Evolutionary conservation across 805 yeast genomes (phyloP).

Genomic region (Maudiozyma serrabonitensis): DNA sequence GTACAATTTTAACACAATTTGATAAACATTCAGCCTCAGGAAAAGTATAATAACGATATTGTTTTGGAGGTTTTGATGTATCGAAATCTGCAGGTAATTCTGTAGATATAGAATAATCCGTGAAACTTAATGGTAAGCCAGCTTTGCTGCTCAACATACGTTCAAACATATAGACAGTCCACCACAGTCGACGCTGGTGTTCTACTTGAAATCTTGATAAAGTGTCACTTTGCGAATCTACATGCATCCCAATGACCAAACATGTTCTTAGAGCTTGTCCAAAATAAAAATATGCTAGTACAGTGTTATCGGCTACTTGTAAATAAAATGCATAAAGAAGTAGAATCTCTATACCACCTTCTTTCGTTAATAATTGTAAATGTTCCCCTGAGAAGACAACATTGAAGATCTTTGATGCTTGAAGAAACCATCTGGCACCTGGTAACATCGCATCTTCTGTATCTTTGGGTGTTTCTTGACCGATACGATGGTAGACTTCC

Average conservation of each 20-base stretch:
- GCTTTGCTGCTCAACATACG: constrained; percentile 77
- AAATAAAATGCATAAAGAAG: constrained; percentile 66
- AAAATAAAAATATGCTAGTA: constrained; percentile 71
- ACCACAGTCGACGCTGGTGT: constrained; percentile 73
- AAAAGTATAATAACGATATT: constrained; percentile 57
- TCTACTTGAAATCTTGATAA: constrained; percentile 64
- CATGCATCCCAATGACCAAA: constrained; percentile 69
- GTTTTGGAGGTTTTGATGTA: constrained; percentile 49
- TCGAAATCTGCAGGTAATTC: constrained; percentile 67
- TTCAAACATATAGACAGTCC: constrained; percentile 81
- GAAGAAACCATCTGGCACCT: constrained; percentile 69
- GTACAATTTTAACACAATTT: constrained; percentile 70
- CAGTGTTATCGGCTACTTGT: constrained; percentile 78
- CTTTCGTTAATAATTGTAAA: constrained; percentile 64
- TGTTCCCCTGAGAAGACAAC: constrained; percentile 75
- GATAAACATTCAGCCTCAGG: constrained; percentile 71
- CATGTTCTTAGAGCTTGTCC: constrained; percentile 69
- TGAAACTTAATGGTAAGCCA: constrained; percentile 67
- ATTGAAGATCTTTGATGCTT: constrained; percentile 70
- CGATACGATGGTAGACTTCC: constrained; percentile 73
- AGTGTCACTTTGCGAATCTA: constrained; percentile 65
- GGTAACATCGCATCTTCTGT: constrained; percentile 34
- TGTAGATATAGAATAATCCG: constrained; percentile 74
- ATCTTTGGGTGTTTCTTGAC: constrained; percentile 30
- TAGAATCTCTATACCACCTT: constrained; percentile 72